phyloP scores from a whole-genome alignment of 495 filamentous ascomycete species.

The Lophiotrema nucula region DNA sequence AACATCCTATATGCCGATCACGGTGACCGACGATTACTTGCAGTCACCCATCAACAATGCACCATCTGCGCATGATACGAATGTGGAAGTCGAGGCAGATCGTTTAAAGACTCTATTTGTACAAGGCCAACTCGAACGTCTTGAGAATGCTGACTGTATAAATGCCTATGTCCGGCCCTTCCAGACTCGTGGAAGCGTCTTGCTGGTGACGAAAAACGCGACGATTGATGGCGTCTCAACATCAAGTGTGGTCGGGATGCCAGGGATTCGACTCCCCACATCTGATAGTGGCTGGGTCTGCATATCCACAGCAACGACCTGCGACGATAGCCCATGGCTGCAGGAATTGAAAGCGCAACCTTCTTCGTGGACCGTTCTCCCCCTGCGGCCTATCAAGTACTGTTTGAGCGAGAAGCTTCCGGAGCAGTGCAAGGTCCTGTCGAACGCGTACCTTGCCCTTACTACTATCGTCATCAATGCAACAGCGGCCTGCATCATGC shows the following conservation, averaged over 20 bases:
- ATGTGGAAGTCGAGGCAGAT: neutral
- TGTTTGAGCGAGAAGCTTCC: neutral
- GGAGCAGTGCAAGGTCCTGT: slow-evolving; percentile 9
- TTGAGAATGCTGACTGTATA: slow-evolving; percentile 2
- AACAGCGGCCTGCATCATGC: neutral
- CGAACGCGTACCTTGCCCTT: neutral
- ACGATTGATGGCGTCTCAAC: neutral
- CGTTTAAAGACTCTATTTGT: neutral
- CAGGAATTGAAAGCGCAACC: neutral
- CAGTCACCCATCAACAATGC: neutral
- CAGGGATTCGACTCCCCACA: too few species aligned
- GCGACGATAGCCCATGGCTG: neutral
- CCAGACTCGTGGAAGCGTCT: neutral
- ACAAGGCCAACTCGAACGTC: neutral
- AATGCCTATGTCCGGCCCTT: neutral
- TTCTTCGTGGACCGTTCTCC: neutral
- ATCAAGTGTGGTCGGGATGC: neutral
- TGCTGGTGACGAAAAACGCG: neutral
- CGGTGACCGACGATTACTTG: neutral
- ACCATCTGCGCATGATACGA: too few species aligned
- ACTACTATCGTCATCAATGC: neutral
- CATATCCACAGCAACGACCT: neutral
- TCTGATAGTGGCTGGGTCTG: neutral
- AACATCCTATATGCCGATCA: neutral
- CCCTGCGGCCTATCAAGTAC: neutral